These are phyloP conservation scores for Candida sakaeoensis DNA, from an alignment of 805 yeast genomes.

Conservation along the genomic window DNA sequence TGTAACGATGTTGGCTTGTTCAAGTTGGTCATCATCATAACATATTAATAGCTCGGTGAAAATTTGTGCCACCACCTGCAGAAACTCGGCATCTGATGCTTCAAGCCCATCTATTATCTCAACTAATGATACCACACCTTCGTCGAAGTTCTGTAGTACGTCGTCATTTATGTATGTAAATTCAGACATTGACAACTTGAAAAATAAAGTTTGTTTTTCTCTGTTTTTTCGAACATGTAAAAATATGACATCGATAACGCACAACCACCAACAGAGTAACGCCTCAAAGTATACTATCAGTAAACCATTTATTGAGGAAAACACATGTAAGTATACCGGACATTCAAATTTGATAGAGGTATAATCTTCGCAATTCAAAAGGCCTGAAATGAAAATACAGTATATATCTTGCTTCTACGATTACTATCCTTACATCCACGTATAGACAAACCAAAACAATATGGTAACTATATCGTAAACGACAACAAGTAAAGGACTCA, in stretches of 20 bases:
- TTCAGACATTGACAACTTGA: neutral
- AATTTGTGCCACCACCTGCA: slow-evolving; percentile 20
- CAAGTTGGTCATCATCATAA: slow-evolving; percentile 18
- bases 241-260: neutral
- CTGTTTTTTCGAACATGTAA: neutral
- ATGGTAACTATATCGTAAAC: too few relatives aligned
- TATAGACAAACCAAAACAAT: too few relatives aligned
- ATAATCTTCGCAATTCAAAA: too few relatives aligned
- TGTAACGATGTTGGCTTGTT: slow-evolving; percentile 14
- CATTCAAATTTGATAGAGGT: too few relatives aligned
- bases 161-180: slow-evolving; percentile 25
- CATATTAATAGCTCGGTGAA: slow-evolving; percentile 32
- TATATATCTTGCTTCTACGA: too few relatives aligned
- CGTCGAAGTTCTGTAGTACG: slow-evolving; percentile 29
- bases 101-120: slow-evolving; percentile 27
- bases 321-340: too few relatives aligned
- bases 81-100: slow-evolving; percentile 14
- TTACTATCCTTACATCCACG: too few relatives aligned
- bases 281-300: too few relatives aligned
- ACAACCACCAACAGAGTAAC: too few relatives aligned
- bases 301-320: too few relatives aligned
- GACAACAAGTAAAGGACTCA: too few relatives aligned
- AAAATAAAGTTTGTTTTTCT: neutral
- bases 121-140: slow-evolving; percentile 30
- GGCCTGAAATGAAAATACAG: too few relatives aligned